Base-by-base conservation (phyloP, 2,329 filamentous ascomycete genomes). In the Ophiostoma montium region DNA sequence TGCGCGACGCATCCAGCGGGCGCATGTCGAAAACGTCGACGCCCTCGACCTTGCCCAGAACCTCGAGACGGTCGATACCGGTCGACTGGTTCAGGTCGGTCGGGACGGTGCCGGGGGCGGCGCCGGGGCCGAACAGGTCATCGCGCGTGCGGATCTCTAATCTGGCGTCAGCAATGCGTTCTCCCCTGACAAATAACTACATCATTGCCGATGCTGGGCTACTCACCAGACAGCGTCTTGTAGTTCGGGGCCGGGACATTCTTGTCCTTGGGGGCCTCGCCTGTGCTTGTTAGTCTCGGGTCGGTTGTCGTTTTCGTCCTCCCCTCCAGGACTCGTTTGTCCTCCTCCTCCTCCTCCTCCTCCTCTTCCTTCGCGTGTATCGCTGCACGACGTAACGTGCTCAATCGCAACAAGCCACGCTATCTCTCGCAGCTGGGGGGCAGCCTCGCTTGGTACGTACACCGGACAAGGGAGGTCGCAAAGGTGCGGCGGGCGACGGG, bases 31-130 rank as follows among this genome's bases (percentile, higher is more conserved):
- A 98, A 66, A 96, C 75, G 65, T 98, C 92, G 61, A 95, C 74
- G 58, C 92, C 89, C 76, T 96, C 87, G 84, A 96, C 95, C 81
- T 98, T 98, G 71, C 92, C 92, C 66, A 98, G 76, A 63, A 98
- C 92, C 72, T 98, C 92, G 60, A 98, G 79, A 79, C 92, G 89
- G 76, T 98, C 92, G 53, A 96, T 77, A 85, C 92, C 92, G 60
- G 92, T 96, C 53, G 92, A 72, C 70, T 98, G 92, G 68, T 96
- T 88, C 65, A 94, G 69, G 70, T 98, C 92, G 70, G 86, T 94
- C 58, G 92, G 87, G 58, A 98, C 74, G 65, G 84, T 85, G 64
- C 92, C 90, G 56, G 80, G 71, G 60, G 77, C 68, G 60, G 84
- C 88, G 73, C 92, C 92, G 32, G 87, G 85, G 56, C 84, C 78